phyloP scores from a whole-genome alignment of 208 protist genomes.

The Wallacemonas sp. region DNA sequence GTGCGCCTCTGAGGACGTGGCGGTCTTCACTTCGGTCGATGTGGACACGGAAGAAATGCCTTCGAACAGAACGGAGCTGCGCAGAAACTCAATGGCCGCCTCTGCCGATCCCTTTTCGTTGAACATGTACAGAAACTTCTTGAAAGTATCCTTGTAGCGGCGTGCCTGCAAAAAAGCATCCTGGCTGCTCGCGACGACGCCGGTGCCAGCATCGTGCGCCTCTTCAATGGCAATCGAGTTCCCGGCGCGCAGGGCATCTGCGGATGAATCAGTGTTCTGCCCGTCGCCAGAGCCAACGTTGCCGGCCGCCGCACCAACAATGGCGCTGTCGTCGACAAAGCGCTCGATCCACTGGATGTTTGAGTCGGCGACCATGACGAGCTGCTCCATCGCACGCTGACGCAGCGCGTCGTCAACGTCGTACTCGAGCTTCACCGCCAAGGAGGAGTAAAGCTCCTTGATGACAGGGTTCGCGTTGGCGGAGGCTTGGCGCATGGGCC shows the following conservation, averaged over 20 bases:
- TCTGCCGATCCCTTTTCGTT: conserved; percentile 55
- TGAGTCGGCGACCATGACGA: conserved; percentile 75
- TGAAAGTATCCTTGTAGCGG: conserved; percentile 71
- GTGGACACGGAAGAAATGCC: not conserved
- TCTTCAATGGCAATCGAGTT: not conserved
- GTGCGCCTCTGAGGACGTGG: not conserved
- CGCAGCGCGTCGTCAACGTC: conserved; percentile 54
- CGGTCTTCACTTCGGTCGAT: not conserved
- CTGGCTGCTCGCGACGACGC: conserved; percentile 5
- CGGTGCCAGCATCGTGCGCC: not conserved
- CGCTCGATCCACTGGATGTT: conserved; percentile 88
- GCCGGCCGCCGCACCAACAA: not conserved
- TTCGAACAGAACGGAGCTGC: conserved; percentile 29
- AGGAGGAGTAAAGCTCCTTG: conserved; percentile 28
- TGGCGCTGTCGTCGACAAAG: conserved; percentile 54
- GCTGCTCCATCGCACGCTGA: conserved; percentile 56
- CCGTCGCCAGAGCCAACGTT: not conserved
- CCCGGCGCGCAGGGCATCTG: not conserved
- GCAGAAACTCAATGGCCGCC: conserved; percentile 66
- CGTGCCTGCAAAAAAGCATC: conserved; percentile 52
- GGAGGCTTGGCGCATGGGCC: not conserved
- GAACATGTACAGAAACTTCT: conserved; percentile 71
- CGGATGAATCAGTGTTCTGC: not conserved
- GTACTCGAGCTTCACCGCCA: conserved; percentile 54
- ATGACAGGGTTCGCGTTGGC: conserved; percentile 17